Conservation (phyloP, 2,329 filamentous ascomycete species). For the Neonectria faginata region DNA sequence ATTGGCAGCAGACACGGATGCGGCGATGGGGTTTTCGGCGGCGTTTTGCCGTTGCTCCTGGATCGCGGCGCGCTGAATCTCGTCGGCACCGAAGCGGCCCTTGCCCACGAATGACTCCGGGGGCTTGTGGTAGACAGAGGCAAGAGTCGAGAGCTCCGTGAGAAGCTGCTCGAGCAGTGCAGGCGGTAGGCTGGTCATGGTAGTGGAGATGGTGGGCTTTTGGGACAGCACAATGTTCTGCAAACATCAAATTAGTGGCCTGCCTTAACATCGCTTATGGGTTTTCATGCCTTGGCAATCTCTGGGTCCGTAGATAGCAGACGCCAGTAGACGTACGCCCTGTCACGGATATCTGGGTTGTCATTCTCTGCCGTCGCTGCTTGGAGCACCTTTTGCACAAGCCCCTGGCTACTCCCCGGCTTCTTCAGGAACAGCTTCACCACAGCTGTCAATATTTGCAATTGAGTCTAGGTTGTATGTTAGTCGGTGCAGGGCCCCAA, state of each 20-base stretch:
- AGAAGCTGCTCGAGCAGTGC: constrained; percentile 90
- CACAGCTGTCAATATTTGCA: constrained; percentile 96
- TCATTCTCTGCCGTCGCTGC: constrained; percentile 94
- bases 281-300: constrained; percentile 78
- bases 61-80: constrained; percentile 93
- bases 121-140: constrained; percentile 98
- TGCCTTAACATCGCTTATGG: background rate
- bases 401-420: constrained; percentile 87
- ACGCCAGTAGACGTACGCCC: constrained; percentile 98
- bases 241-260: constrained; percentile 16
- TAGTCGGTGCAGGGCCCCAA: background rate
- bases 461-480: constrained; percentile 75
- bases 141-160: constrained; percentile 89
- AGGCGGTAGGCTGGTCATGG: constrained; percentile 88
- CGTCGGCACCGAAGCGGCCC: constrained; percentile 92
- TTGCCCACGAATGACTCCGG: constrained; percentile 98
- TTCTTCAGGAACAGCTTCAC: constrained; percentile 99
- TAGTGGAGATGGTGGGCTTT: constrained; percentile 93
- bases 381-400: constrained; percentile 96
- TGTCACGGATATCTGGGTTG: constrained; percentile 96
- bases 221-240: constrained; percentile 89
- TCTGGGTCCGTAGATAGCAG: constrained; percentile 91
- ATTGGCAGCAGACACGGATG: constrained; percentile 78
- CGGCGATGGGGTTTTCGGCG: constrained; percentile 93
- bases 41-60: constrained; percentile 95